Percentiles rank a stretch among this genome's conserved stretches.
Conservation (phyloP, 73 alveolate genomes). For the Effrenium voratum region DNA sequence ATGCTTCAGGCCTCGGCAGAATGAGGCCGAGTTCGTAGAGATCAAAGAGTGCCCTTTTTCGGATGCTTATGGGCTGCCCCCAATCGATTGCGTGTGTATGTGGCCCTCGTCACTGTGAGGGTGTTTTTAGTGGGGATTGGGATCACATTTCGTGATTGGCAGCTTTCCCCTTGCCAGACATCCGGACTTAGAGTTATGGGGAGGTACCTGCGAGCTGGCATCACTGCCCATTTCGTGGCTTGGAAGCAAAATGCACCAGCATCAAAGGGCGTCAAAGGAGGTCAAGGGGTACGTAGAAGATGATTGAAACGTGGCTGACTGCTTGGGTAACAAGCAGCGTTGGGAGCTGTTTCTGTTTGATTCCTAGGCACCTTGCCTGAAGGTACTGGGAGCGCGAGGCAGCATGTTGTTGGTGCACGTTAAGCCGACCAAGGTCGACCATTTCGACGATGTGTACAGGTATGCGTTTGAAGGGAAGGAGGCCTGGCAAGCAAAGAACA, state of each 20-base stretch:
- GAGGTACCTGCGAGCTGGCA: conserved; percentile 80
- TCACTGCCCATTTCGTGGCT: conserved; percentile 65
- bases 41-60: conserved; percentile 44
- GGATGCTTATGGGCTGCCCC: background rate
- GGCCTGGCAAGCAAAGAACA: too few species aligned
- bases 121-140: too few species aligned
- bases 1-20: conserved; percentile 40
- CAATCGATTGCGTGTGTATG: background rate
- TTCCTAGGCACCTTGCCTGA: too few species aligned
- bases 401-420: too few species aligned
- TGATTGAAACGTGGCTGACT: background rate
- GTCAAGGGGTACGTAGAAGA: background rate
- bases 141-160: background rate
- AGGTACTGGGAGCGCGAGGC: too few species aligned
- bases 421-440: conserved; percentile 76
- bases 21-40: conserved; percentile 48
- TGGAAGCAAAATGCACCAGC: too few species aligned
- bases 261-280: background rate
- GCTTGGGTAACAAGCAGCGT: too few species aligned
- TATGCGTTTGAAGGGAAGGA: conserved; percentile 81
- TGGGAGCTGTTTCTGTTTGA: too few species aligned
- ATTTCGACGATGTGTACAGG: conserved; percentile 68
- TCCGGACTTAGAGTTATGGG: background rate
- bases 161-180: background rate
- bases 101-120: background rate